Conservation (phyloP, 2,329 filamentous ascomycete genomes). For the Trichoderma citrinoviride region DNA sequence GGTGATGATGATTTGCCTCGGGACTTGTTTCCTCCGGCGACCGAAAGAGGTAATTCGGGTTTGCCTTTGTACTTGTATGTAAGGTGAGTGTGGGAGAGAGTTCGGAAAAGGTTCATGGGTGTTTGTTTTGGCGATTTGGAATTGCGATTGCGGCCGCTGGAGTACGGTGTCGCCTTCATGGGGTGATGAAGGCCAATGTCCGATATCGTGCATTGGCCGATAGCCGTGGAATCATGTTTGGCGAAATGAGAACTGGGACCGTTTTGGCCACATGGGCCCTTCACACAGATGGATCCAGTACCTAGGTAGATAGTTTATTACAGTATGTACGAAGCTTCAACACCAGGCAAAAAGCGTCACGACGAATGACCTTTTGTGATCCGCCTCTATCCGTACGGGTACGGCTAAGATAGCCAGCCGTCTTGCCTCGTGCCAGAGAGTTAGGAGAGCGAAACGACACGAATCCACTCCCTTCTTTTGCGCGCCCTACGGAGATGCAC, state of each 20-base stretch:
- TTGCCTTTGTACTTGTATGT: not conserved
- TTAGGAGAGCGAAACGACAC: not conserved
- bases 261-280: not conserved
- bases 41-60: constrained; percentile 5
- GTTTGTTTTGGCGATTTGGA: not conserved
- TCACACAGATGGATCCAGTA: not conserved
- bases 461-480: not conserved
- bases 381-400: not conserved
- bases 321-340: no score
- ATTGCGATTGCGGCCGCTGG: not conserved
- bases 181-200: not conserved
- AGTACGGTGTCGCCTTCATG: not conserved
- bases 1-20: not conserved
- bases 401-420: not conserved
- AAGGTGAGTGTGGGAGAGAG: not conserved
- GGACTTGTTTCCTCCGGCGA: constrained; percentile 2
- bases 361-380: not conserved
- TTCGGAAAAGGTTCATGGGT: not conserved
- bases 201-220: not conserved
- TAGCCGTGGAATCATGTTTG: not conserved
- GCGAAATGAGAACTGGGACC: no score
- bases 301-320: no score
- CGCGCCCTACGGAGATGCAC: not conserved
- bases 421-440: not conserved
- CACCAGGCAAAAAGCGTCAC: not conserved